Evolutionary conservation across 371 early-diverging fungal species (phyloP), one percentile per base, ranked within the genome.

Genomic region (Scutellospora calospora): DNA sequence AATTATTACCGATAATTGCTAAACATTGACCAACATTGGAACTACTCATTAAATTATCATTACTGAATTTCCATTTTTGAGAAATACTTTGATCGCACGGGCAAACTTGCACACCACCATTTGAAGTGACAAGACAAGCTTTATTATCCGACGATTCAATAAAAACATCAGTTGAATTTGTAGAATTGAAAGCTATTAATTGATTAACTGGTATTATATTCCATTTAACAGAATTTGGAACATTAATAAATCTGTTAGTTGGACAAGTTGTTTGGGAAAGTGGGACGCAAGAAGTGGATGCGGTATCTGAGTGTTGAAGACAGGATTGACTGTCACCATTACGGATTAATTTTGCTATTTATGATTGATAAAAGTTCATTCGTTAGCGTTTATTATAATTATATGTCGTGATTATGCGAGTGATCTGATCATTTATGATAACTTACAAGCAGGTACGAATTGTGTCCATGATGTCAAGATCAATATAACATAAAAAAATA

Each of bases 1-100:
- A 57, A 16, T 57, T 11, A 25, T 57, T 45, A 14, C 68, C 55
- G 5, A 68, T 22, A 18, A 54, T 8, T 16, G n/a, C 54, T 33
- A 79, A 68, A 54, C 79, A 79, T 33, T 57, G 2, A 4, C 31
- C 22, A 35, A 20, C 3, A n/a, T 76, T n/a, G 20, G 35, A 9
- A 16, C 12, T 35, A 63, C 51, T 77, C 20, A 29, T 68, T n/a
- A 65, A 22, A 35, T 8, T 52, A 68, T 69, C 51, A n/a, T 41
- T 45, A 38, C 5, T 69, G 33, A 65, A n/a, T 27, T 22, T 79
- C 79, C 79, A 79, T 66, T 55, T 68, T 77, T 77, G 78, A 2
- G 63, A 20, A 3, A 11, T 31, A 3, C 18, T 45, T 31, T 51
- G 35, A 57, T 79, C 79, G 14, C 79, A 79, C n/a, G 57, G 22